phyloP scores from a whole-genome alignment of 257 asterid genomes.

The Solanum arcanum region DNA sequence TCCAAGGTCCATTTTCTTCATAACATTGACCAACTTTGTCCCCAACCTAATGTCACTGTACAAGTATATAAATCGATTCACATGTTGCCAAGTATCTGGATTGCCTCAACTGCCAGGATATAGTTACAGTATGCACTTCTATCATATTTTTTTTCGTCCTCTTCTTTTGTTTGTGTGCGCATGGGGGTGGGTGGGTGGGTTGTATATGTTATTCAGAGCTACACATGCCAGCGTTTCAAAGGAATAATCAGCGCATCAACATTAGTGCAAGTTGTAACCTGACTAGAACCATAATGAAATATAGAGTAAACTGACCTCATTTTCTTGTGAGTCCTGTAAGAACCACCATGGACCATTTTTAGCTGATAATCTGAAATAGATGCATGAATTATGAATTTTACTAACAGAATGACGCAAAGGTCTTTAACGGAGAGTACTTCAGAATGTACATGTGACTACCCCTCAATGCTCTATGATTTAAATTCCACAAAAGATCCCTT shows the following conservation, averaged over 20 bases:
- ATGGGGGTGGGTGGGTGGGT: background rate
- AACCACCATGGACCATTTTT: slow-evolving; percentile 44
- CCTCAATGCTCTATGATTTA: background rate
- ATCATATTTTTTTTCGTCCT: background rate
- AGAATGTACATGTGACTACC: background rate
- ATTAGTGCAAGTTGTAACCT: background rate
- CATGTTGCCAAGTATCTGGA: background rate
- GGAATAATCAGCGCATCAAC: background rate
- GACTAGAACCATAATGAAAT: background rate
- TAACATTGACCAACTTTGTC: background rate
- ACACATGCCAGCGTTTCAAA: background rate
- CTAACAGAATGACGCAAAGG: background rate
- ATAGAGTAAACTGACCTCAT: slow-evolving; percentile 8
- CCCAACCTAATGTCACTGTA: background rate
- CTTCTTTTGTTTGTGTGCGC: background rate
- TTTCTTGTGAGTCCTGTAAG: slow-evolving; percentile 15
- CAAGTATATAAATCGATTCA: background rate
- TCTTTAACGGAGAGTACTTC: background rate
- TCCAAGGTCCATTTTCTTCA: background rate
- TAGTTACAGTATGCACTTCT: background rate
- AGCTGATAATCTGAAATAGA: slow-evolving; percentile 17
- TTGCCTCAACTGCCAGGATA: background rate
- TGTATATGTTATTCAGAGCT: background rate
- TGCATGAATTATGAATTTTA: background rate
- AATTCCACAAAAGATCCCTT: background rate